Evolutionary conservation across 2,329 filamentous ascomycete genomes (phyloP), one percentile per base, ranked within the genome.

Genomic region (Colletotrichum ledebouriae): DNA sequence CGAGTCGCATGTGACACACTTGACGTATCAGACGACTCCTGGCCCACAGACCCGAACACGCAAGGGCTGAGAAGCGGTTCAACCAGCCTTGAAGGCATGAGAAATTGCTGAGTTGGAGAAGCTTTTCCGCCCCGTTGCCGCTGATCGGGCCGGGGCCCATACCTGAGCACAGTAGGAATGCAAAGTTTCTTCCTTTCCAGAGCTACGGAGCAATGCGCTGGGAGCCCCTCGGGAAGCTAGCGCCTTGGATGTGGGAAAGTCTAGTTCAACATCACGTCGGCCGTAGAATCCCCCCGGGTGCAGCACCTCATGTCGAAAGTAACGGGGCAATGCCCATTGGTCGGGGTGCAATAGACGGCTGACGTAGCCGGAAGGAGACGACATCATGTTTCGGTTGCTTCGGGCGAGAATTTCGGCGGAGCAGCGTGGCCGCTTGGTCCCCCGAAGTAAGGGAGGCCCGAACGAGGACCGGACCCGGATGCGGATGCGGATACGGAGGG

Each of bases 1-100:
- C 22, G 11, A 62, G 52, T 42, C 39, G 63, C 63, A 67, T 67
- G 63, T 70, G 67, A 70, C 52, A 63, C 63, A 58, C 33, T 63
- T 49, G 44, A 63, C 29, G 67, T 69, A 55, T 69, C 66, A 66
- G 56, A 66, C 37, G n/a, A 58, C 49, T 47, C 39, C 42, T 56
- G 44, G 41, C 55, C 25, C 56, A 64, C 34, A 37, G 61, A 66
- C 29, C 61, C 61, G 66, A 66, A 69, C 46, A 60, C 49, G 49
- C 47, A 9, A 11, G 37, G 6, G 17, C 20, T 25, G 10, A 50
- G 29, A 49, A 56, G 42, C 37, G 25, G 13, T 20, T 13, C 17
- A 10, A 9, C 17, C 49, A n/a, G 17, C 9, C 29, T 52, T 17
- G 29, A 53, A 53, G 29, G 49, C 49, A 34, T 53, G 15, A 33